Percentiles rank a stretch among this genome's conserved stretches.
Conservation (phyloP, 495 filamentous ascomycete species). For the Neurospora terricola region DNA sequence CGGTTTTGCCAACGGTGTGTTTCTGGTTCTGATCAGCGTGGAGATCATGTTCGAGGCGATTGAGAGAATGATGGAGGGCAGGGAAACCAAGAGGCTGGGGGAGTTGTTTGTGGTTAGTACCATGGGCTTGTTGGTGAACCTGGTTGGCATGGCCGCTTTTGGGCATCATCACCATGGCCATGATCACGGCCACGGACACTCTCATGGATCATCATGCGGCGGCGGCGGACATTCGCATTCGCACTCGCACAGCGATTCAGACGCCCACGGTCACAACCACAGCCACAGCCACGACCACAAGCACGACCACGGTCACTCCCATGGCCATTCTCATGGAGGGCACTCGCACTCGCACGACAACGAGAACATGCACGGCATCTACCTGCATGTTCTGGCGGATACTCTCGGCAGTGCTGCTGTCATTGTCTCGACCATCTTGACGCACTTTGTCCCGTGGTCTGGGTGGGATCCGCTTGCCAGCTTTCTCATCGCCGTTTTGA, state of each 20-base stretch:
- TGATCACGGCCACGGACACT: conserved; percentile 42
- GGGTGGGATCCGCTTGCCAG: conserved; percentile 96
- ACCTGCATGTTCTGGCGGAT: conserved; percentile 89
- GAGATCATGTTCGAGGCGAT: conserved; percentile 95
- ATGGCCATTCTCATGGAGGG: conserved; percentile 27
- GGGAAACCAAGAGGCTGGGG: conserved; percentile 69
- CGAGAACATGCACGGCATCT: conserved; percentile 99
- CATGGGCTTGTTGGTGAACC: conserved; percentile 76
- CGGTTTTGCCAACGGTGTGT: conserved; percentile 94
- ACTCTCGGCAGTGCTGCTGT: conserved; percentile 91
- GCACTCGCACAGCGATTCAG: conserved; percentile 49
- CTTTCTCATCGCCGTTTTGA: conserved; percentile 85
- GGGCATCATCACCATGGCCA: conserved; percentile 64
- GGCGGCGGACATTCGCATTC: conserved; percentile 35
- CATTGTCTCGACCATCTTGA: conserved; percentile 81
- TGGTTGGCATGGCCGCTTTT: conserved; percentile 86
- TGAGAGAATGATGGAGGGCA: conserved; percentile 71
- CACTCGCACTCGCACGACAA: conserved; percentile 60
- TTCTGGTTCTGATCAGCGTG: conserved; percentile 89
- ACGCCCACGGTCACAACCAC: conserved; percentile 29
- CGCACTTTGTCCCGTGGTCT: conserved; percentile 76
- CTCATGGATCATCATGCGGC: conserved; percentile 16
- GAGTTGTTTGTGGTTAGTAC: conserved; percentile 84
- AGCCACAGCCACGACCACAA: conserved; percentile 14
- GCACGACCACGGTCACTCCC: conserved; percentile 23